Conservation (phyloP, 2,329 filamentous ascomycete genomes). For the Lasiodiplodia theobromae region DNA sequence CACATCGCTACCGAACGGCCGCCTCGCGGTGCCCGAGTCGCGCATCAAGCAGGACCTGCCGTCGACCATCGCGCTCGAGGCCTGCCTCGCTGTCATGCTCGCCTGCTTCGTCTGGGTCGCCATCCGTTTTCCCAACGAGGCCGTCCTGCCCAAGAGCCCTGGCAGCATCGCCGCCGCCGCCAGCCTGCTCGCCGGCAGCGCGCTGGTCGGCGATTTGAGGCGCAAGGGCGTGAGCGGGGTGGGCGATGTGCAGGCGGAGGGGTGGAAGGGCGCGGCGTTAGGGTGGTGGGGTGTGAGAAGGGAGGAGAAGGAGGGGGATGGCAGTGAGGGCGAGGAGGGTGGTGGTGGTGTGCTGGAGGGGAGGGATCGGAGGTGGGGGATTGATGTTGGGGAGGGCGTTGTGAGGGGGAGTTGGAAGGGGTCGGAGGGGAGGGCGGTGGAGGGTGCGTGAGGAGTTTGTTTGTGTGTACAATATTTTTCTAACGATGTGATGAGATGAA, state of each 20-base stretch:
- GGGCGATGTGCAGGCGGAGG: neutral
- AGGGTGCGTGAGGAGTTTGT: neutral
- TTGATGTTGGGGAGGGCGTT: slow-evolving; percentile 18
- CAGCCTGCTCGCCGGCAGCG: slow-evolving; percentile 6
- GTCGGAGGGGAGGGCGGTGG: neutral
- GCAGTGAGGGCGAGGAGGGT: neutral
- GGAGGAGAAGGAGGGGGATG: neutral
- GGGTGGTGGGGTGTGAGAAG: slow-evolving; percentile 3
- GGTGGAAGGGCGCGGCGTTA: neutral
- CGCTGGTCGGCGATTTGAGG: neutral
- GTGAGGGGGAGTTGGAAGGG: slow-evolving; percentile 17
- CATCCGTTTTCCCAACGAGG: neutral
- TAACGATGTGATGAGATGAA: no score
- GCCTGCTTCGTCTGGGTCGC: slow-evolving; percentile 6
- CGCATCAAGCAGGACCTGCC: neutral
- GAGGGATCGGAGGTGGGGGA: slow-evolving; percentile 12
- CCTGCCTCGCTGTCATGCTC: neutral
- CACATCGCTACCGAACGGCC: neutral
- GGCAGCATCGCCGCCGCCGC: slow-evolving; percentile 7
- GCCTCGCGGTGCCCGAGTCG: neutral
- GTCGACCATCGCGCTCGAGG: slow-evolving; percentile 12
- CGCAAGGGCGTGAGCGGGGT: neutral
- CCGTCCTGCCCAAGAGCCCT: slow-evolving; percentile 19
- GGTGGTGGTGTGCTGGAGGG: neutral
- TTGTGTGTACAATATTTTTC: neutral